Base-by-base conservation (phyloP, 225 moss, liverwort and hornwort genomes). In the Pseudisothecium myosuroides region DNA sequence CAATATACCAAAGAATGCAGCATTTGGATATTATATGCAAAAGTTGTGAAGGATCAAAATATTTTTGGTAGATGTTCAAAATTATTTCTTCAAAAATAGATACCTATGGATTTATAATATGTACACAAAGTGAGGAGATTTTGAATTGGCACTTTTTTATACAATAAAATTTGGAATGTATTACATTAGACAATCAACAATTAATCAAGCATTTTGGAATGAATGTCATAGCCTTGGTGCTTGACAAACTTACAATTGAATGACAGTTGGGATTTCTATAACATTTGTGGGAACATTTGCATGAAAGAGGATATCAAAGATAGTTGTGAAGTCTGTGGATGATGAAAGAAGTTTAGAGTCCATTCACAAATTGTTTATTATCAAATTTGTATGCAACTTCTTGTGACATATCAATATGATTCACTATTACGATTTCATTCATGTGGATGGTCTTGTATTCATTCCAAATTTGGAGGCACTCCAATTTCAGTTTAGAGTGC, bases 381-480 rank as follows among this genome's bases (percentile, higher is more conserved):
- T 3, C 4, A 47, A 6, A 29, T 28, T 11, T 47, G 19, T 49
- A 31, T 75, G 47, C 29, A 47, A 49, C 4, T 49, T 75, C 4
- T 75, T 47, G 12, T 32, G 32, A 49, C 7, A 49, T 34, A 13
- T 21, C 6, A 50, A 76, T 32, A 49, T 20, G 4, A 76, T 32
- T 50, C 0, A 0, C 7, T 50, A 50, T 49, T 5, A 50, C 0
- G 0, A 8, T 76, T 20, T 12, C 9, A 34, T 34, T 5, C 7
- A 20, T 52, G 9, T 20, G 1, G 32, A 49, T 49, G 31, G 20
- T 6, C 0, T 0, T 32, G 2, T 32, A 49, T 49, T 19, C 19
- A 75, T 20, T 1, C 4, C 4, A 12, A 74, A 49, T 76, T 75
- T 31, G 7, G 49, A 75, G 20, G 49, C 32, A 19, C 1, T 49